Conservation (phyloP, 2,329 filamentous ascomycete genomes). For the Aureobasidium sp. region DNA sequence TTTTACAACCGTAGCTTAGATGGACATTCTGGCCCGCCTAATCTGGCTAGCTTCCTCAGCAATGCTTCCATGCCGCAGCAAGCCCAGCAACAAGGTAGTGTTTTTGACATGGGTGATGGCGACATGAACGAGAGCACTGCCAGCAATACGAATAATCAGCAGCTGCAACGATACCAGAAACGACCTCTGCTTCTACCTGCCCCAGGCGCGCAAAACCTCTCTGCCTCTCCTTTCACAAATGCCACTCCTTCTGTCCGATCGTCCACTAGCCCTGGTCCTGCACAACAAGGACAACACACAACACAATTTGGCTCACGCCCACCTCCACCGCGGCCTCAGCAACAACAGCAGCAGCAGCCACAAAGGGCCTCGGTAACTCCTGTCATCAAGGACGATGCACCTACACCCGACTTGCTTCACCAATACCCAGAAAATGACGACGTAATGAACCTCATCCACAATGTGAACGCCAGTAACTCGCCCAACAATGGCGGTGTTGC, state of each 20-base stretch:
- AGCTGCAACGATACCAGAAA: constrained; percentile 26
- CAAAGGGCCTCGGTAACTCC: constrained; percentile 24
- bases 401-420: constrained; percentile 30
- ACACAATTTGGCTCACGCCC: not conserved
- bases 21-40: constrained; percentile 63
- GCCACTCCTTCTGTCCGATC: constrained; percentile 17
- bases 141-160: constrained; percentile 27
- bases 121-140: constrained; percentile 43
- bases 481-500: constrained; percentile 25
- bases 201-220: constrained; percentile 12
- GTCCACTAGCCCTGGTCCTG: constrained; percentile 13
- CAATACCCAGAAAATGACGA: constrained; percentile 38
- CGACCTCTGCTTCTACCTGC: constrained; percentile 25
- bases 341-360: constrained; percentile 9
- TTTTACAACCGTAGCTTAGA: constrained; percentile 93
- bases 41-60: constrained; percentile 65
- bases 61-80: constrained; percentile 54
- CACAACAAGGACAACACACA: constrained; percentile 4
- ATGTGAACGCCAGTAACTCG: constrained; percentile 34
- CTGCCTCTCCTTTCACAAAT: constrained; percentile 19
- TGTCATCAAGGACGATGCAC: constrained; percentile 35
- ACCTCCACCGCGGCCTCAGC: not conserved
- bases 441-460: constrained; percentile 46
- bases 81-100: constrained; percentile 48
- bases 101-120: constrained; percentile 50